Base-by-base conservation (phyloP, 345 rosid genomes). In the Pistacia atlantica region DNA sequence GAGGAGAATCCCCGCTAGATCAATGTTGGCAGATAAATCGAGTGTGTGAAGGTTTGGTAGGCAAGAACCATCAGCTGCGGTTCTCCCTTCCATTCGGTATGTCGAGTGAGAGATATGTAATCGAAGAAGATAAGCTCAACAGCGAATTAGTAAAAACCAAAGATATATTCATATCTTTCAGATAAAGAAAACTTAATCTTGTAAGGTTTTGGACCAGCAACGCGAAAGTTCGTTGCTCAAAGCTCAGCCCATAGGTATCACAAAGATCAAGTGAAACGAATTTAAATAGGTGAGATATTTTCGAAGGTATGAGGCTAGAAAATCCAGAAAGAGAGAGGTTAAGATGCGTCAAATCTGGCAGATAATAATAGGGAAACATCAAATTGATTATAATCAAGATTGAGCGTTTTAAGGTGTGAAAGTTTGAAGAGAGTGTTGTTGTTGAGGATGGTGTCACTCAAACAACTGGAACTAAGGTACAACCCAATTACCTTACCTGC, bases 271-370 rank as follows among this genome's bases (percentile, higher is more conserved):
- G 65, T 11, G 61, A 48, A 62, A 52, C 62, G 3, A 77, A 54
- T 20, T 71, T 77, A 37, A 35, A 59, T n/a, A 77, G 75, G 22
- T 33, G 42, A 11, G 74, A 76, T n/a, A 76, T 22, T 67, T 69
- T 49, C 16, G 8, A 4, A 1, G 52, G 74, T 2, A 69, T 22
- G 4, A 2, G 0, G 7, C 80, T 70, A 0, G 0, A 61, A 49
- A 77, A 71, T 4, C 6, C 7, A 1, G 45, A 61, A 0, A 0
- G 0, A 2, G 75, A 62, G 38, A 77, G 64, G 61, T 71, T 61
- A 18, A 77, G 80, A 18, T 60, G 75, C 1, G 52, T 69, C 63
- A 71, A 3, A 9, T 42, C 28, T 2, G 22, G 4, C 18, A 0
- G 75, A 25, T 38, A 68, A 25, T 25, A 77, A 46, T 5, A 35